phyloP scores from a whole-genome alignment of 106 monocot genomes.

The Platanthera zijinensis region DNA sequence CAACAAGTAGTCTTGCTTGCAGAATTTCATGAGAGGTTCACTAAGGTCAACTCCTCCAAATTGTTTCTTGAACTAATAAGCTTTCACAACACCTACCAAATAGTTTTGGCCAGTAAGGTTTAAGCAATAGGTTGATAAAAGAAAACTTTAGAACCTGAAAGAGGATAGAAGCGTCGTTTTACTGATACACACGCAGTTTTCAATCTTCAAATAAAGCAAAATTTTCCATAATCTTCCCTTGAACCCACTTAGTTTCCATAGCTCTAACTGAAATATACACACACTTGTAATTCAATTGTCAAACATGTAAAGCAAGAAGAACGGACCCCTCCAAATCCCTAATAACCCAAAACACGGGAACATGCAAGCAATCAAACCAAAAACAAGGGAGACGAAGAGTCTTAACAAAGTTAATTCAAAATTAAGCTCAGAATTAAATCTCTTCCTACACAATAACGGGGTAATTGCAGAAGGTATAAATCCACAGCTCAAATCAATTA shows the following conservation, averaged over 20 bases:
- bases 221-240: neutral
- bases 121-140: neutral
- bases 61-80: neutral
- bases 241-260: neutral
- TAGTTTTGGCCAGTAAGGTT: neutral
- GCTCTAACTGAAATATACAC: neutral
- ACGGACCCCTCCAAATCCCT: neutral
- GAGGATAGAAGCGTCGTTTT: neutral
- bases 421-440: neutral
- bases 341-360: neutral
- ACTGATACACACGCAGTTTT: neutral
- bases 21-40: neutral
- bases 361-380: neutral
- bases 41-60: neutral
- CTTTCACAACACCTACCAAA: neutral
- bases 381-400: neutral
- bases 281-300: no score
- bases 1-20: neutral
- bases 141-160: neutral
- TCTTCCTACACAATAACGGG: neutral
- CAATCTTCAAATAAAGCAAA: neutral
- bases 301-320: no score
- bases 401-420: neutral
- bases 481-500: conserved; percentile 4
- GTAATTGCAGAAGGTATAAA: neutral